Base-by-base conservation (phyloP, 441 rosid genomes). In the Flueggea neowawraea region DNA sequence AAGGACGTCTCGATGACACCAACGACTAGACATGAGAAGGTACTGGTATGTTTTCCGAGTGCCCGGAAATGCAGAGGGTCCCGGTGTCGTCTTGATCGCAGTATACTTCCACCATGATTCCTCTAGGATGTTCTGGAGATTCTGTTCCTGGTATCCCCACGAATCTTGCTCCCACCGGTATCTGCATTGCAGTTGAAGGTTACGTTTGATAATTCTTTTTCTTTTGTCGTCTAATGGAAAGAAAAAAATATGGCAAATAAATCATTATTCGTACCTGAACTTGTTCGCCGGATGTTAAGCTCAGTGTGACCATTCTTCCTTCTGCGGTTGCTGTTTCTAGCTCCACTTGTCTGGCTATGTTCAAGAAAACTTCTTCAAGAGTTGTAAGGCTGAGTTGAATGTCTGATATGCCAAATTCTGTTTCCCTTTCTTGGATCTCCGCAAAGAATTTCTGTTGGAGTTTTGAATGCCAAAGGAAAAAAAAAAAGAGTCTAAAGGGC, bases 351-450 rank as follows among this genome's bases (percentile, higher is more conserved):
- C 75, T 83, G 43, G 99, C 96, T 5, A 94, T 94, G 56, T 84
- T 91, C 15, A 91, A 70, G 84, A 91, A 95, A 67, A 91, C 97
- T 76, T 95, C 97, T 81, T 91, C 96, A 5, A 95, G 94, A 10
- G 97, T 91, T 28, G 96, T 67, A 54, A 91, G 93, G 48, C 96
- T 87, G 5, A 94, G 86, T 69, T 91, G 99, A 53, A 91, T 82
- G 67, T 95, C 91, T 5, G 88, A 68, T 68, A 91, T 80, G 16
- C 88, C 84, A 36, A 87, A 83, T 66, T 86, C 90, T 32, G 31
- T 28, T 57, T 75, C 79, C 71, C 85, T 84, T 31, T 80, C 78
- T 83, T 91, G 80, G 12, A 91, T 87, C 76, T 91, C 99, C 59
- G 53, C 64, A 31, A 94, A 91, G 58, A 94, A 87, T 0, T 60